A percentile compares a stretch with the other conserved stretches of the same genome.
These are phyloP conservation scores for Centrapalus pauciflorus DNA, from an alignment of 129 eudicot genomes.

Conservation along the genomic window DNA sequence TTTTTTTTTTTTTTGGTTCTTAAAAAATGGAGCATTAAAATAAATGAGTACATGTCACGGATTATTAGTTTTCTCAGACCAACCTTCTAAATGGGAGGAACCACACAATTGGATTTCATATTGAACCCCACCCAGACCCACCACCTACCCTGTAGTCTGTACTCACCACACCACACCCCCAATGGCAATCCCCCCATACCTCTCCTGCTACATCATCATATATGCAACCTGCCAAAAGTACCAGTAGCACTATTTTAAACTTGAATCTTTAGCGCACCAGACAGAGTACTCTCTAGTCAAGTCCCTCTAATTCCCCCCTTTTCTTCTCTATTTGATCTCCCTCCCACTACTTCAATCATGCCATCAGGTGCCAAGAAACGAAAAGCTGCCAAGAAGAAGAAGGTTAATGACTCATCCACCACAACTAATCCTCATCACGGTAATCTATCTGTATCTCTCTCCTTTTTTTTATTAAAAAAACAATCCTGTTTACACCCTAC, in stretches of 20 bases:
- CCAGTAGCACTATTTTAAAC: slow-evolving; percentile 8
- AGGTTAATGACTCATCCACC: slow-evolving; percentile 30
- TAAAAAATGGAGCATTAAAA: no score
- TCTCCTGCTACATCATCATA: slow-evolving; percentile 9
- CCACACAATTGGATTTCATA: no score
- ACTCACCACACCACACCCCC: background rate
- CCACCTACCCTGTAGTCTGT: background rate
- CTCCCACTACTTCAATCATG: slow-evolving; percentile 56
- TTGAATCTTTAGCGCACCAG: slow-evolving; percentile 16
- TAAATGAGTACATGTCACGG: no score
- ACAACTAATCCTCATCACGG: slow-evolving; percentile 35
- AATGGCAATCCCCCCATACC: slow-evolving; percentile 3
- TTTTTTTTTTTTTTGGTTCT: no score
- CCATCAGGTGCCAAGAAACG: slow-evolving; percentile 95
- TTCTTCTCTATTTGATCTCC: background rate
- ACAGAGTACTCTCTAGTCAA: slow-evolving; percentile 1
- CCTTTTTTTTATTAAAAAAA: background rate
- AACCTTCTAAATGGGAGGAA: no score
- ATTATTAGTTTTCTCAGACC: no score
- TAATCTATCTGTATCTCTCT: background rate
- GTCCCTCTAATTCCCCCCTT: slow-evolving; percentile 21
- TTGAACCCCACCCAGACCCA: background rate
- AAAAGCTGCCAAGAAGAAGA: slow-evolving; percentile 94
- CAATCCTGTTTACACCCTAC: background rate
- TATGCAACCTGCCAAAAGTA: slow-evolving; percentile 38